Conservation (phyloP, 2,329 filamentous ascomycete species). For the Xylariaceae sp. region DNA sequence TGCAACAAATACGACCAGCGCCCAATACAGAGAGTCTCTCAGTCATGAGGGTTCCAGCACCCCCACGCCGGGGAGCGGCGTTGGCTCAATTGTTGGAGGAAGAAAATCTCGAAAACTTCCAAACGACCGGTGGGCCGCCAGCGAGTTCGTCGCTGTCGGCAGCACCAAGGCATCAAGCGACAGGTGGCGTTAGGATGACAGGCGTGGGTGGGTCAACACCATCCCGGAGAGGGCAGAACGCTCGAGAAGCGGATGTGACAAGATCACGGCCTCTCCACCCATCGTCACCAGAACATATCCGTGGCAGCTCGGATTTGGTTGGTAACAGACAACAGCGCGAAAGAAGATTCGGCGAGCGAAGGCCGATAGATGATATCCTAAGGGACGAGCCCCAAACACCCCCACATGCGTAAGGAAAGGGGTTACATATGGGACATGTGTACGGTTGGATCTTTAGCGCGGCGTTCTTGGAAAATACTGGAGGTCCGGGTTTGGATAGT, state of each 20-base stretch:
- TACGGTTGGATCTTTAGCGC: no score
- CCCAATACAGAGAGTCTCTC: slow-evolving; percentile 54
- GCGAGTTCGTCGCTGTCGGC: slow-evolving; percentile 9
- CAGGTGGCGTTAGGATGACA: slow-evolving; percentile 9
- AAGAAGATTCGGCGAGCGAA: slow-evolving; percentile 18
- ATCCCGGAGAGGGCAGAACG: no score
- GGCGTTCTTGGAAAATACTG: no score
- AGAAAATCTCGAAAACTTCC: slow-evolving; percentile 32
- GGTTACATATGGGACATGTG: no score
- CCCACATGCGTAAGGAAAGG: slow-evolving; percentile 8
- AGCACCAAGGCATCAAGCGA: slow-evolving; percentile 1
- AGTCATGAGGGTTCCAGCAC: slow-evolving; percentile 59
- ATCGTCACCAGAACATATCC: slow-evolving; percentile 13
- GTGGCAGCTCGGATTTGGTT: slow-evolving; percentile 6
- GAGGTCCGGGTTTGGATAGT: no score
- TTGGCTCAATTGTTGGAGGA: slow-evolving; percentile 56
- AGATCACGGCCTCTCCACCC: neutral
- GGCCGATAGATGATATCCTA: slow-evolving; percentile 24
- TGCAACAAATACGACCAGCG: slow-evolving; percentile 52
- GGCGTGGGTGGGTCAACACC: no score
- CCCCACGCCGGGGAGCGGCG: slow-evolving; percentile 53
- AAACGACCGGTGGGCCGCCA: slow-evolving; percentile 1
- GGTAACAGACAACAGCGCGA: slow-evolving; percentile 16
- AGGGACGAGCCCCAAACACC: slow-evolving; percentile 11
- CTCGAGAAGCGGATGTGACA: neutral